A percentile compares a stretch with the other conserved stretches of the same genome.
These are phyloP conservation scores for Nicotiana otophora DNA, from an alignment of 257 asterid genomes.

Conservation along the genomic window DNA sequence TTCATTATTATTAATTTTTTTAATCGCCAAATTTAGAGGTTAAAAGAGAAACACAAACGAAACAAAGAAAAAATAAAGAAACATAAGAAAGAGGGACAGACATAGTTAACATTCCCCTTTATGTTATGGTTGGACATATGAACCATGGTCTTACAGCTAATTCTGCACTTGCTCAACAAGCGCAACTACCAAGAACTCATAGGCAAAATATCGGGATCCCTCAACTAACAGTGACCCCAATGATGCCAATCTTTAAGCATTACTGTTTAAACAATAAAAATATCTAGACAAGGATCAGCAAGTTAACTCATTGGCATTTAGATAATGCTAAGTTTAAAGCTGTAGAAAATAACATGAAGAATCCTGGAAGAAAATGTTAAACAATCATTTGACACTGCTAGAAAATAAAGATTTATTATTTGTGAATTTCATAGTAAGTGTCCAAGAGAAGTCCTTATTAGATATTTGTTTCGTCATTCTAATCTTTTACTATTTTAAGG, in stretches of 20 bases:
- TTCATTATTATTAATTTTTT: background rate
- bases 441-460: background rate
- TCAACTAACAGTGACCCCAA: background rate
- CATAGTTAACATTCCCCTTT: background rate
- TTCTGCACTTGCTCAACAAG: background rate
- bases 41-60: background rate
- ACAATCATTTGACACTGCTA: background rate
- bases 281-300: background rate
- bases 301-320: background rate
- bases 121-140: background rate
- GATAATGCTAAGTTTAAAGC: background rate
- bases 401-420: background rate
- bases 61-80: background rate
- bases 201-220: background rate
- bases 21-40: background rate
- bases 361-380: background rate
- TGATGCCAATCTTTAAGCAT: background rate
- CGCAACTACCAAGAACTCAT: background rate
- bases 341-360: background rate
- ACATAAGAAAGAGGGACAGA: background rate
- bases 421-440: background rate
- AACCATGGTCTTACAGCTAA: background rate
- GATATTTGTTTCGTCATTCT: background rate
- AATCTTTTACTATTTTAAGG: background rate
- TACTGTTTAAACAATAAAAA: background rate